Conservation (phyloP, 164 flowering plant species). For the Dillenia suffruticosa region DNA sequence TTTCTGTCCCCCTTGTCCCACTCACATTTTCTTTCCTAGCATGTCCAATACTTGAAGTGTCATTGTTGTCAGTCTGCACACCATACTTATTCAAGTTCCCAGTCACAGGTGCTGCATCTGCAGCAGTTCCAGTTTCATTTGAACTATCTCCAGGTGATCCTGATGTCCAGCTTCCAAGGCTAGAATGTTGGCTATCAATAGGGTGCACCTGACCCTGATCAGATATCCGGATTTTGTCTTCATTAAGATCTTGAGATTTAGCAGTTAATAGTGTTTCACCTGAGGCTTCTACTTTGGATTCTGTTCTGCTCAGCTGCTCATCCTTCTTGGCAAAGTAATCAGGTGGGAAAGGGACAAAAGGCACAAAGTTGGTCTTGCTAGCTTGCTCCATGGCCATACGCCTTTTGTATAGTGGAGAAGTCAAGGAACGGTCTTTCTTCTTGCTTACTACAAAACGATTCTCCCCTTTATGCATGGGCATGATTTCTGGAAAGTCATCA, state of each 20-base stretch:
- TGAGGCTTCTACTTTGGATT: slow-evolving; percentile 13
- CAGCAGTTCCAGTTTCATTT: slow-evolving; percentile 5
- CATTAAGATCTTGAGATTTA: slow-evolving; percentile 11
- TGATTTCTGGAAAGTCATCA: slow-evolving; percentile 78
- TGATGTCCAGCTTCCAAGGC: slow-evolving; percentile 15
- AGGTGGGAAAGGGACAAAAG: slow-evolving; percentile 95
- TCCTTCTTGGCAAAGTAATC: slow-evolving; percentile 79
- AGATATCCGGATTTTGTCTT: neutral
- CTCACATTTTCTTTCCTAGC: slow-evolving; percentile 8
- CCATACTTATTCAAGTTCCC: slow-evolving; percentile 4
- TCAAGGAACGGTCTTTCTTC: slow-evolving; percentile 75
- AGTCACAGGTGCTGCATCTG: slow-evolving; percentile 3
- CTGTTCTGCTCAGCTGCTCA: slow-evolving; percentile 24
- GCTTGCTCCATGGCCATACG: slow-evolving; percentile 66
- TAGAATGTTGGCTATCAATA: slow-evolving; percentile 15
- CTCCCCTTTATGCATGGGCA: slow-evolving; percentile 91
- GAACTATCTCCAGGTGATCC: slow-evolving; percentile 16
- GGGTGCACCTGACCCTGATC: slow-evolving; percentile 6
- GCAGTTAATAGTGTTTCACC: slow-evolving; percentile 13
- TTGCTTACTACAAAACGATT: slow-evolving; percentile 83
- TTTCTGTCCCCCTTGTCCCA: slow-evolving; percentile 7
- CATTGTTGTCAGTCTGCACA: slow-evolving; percentile 9
- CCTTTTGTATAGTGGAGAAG: slow-evolving; percentile 71
- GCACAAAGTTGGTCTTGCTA: slow-evolving; percentile 55
- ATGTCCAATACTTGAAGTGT: slow-evolving; percentile 16